Conservation (phyloP, 768 basidiomycete genomes). For the Mycena leptocephala region DNA sequence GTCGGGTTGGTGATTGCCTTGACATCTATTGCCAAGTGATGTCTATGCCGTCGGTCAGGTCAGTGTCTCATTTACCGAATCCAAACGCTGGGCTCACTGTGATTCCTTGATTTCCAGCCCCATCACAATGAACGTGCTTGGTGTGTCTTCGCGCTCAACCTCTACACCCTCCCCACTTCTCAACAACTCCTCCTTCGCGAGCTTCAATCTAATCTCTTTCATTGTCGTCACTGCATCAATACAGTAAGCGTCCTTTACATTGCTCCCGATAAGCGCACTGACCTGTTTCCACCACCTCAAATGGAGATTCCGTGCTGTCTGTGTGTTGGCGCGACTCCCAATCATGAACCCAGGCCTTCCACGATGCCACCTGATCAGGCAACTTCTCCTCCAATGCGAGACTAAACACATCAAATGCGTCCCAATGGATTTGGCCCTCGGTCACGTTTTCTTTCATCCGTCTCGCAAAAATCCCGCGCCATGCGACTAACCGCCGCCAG, state of each 20-base stretch:
- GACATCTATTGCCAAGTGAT: not conserved
- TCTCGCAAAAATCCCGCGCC: not conserved
- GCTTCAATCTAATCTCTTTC: not conserved
- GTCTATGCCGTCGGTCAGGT: not conserved
- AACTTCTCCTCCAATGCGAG: not conserved
- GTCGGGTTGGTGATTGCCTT: not conserved
- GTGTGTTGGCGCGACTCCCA: slow-evolving; percentile 1
- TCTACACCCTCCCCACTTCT: not conserved
- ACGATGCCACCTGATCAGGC: not conserved
- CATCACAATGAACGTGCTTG: slow-evolving; percentile 1
- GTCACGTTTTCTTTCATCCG: not conserved
- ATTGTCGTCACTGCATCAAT: not conserved
- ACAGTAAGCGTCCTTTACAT: not conserved
- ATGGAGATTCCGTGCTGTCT: not conserved
- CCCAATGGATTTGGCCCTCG: too few relatives aligned
- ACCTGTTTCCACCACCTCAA: not conserved
- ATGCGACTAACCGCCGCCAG: not conserved
- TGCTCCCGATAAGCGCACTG: not conserved
- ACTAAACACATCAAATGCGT: not conserved
- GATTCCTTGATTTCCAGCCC: slow-evolving; percentile 9
- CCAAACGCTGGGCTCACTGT: not conserved
- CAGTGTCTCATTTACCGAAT: too few relatives aligned
- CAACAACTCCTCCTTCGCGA: not conserved
- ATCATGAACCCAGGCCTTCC: not conserved
- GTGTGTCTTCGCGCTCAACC: slow-evolving; percentile 9